Evolutionary conservation across 1,284 basidiomycete genomes (phyloP).

Genomic region (Inonotus obliquus): DNA sequence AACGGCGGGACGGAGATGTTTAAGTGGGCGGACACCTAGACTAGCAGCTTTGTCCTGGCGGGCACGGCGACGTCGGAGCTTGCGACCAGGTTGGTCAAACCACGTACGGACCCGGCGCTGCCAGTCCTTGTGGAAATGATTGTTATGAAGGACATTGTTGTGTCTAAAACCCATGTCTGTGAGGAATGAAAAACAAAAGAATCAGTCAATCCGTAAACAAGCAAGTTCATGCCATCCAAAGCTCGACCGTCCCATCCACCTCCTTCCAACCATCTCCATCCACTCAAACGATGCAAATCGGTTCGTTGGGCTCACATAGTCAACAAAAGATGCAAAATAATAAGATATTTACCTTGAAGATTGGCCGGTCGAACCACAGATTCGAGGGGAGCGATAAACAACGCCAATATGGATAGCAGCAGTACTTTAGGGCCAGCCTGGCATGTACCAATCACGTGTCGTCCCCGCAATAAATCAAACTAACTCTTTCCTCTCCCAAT

Average conservation of each 20-base stretch:
- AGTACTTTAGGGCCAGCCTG: not conserved
- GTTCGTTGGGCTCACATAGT: not conserved
- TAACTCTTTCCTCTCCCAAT: too few species aligned
- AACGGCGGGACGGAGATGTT: slow-evolving; percentile 94
- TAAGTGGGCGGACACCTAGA: slow-evolving; percentile 90
- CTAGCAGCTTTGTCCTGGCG: slow-evolving; percentile 90
- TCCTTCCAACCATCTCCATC: not conserved
- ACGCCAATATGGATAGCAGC: not conserved
- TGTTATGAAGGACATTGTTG: slow-evolving; percentile 88
- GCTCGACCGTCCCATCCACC: not conserved
- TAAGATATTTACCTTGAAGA: not conserved
- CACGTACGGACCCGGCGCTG: slow-evolving; percentile 92
- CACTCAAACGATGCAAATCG: not conserved
- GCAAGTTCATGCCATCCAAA: slow-evolving; percentile 3
- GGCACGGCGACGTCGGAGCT: slow-evolving; percentile 92
- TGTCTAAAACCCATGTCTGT: slow-evolving; percentile 68
- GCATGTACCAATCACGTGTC: too few species aligned
- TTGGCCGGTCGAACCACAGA: not conserved
- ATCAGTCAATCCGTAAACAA: not conserved
- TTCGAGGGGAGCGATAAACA: too few species aligned
- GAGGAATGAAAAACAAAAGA: slow-evolving; percentile 1
- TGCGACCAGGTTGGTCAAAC: slow-evolving; percentile 99
- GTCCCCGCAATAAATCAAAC: too few species aligned
- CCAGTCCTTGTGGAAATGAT: slow-evolving; percentile 99
- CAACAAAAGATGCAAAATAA: not conserved